phyloP scores from a whole-genome alignment of 75 land plant genomes.

The Azolla pinnata region DNA sequence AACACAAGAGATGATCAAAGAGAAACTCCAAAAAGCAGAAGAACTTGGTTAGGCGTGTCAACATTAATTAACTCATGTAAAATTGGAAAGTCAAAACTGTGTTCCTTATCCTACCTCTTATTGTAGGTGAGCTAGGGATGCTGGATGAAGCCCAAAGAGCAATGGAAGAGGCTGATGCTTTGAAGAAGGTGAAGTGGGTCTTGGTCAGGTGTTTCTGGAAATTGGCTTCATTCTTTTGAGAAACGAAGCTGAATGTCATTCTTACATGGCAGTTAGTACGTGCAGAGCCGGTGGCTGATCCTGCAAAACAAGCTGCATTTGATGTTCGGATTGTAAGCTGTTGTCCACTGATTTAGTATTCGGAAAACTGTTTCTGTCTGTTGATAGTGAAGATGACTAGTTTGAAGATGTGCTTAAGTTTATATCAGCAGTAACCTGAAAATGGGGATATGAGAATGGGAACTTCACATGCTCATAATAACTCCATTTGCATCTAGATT shows the following conservation, averaged over 20 bases:
- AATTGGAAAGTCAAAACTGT: too few species aligned
- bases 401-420: too few species aligned
- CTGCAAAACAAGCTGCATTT: slow-evolving; percentile 60
- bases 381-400: too few species aligned
- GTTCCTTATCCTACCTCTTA: not conserved
- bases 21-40: slow-evolving; percentile 86
- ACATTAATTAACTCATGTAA: too few species aligned
- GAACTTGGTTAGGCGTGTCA: slow-evolving; percentile 59
- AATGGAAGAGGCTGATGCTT: slow-evolving; percentile 94
- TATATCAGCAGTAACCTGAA: too few species aligned
- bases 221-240: too few species aligned
- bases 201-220: not conserved
- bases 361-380: too few species aligned
- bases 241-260: too few species aligned
- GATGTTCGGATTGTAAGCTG: slow-evolving; percentile 97
- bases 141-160: slow-evolving; percentile 94
- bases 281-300: slow-evolving; percentile 55
- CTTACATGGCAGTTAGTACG: slow-evolving; percentile 53
- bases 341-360: too few species aligned
- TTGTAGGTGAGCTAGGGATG: slow-evolving; percentile 86
- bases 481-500: too few species aligned
- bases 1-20: slow-evolving; percentile 97
- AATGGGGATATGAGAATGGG: too few species aligned
- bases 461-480: too few species aligned
- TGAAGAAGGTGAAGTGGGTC: slow-evolving; percentile 57